Conservation (phyloP, 2,329 filamentous ascomycete genomes). For the Pseudogymnoascus sp. region DNA sequence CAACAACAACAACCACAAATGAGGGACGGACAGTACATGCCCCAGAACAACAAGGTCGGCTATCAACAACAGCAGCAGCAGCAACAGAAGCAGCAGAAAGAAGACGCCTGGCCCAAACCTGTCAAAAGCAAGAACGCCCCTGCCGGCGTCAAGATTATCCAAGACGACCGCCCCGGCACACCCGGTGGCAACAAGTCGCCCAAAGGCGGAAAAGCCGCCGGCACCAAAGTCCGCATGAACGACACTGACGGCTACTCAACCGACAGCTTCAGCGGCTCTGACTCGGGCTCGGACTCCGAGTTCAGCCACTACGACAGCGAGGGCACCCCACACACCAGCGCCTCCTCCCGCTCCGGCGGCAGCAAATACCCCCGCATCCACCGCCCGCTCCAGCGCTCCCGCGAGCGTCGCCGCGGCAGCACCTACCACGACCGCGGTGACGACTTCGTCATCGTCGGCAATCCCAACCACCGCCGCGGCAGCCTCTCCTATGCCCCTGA, state of each 20-base stretch:
- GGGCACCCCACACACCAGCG: slow-evolving; percentile 12
- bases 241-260: neutral
- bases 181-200: neutral
- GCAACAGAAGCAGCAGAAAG: slow-evolving; percentile 10
- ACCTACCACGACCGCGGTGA: slow-evolving; percentile 15
- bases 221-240: neutral
- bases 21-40: neutral
- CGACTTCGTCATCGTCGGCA: slow-evolving; percentile 9
- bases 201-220: neutral
- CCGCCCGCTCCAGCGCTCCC: slow-evolving; percentile 18
- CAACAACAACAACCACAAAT: slow-evolving; percentile 9
- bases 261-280: slow-evolving; percentile 11
- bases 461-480: neutral
- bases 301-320: slow-evolving; percentile 10
- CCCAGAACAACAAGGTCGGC: slow-evolving; percentile 10
- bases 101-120: neutral
- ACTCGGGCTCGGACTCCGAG: slow-evolving; percentile 8
- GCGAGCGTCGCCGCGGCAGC: slow-evolving; percentile 16
- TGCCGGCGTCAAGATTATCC: neutral
- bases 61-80: slow-evolving; percentile 10
- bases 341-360: slow-evolving; percentile 10
- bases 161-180: neutral
- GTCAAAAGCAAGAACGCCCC: neutral
- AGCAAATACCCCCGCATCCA: slow-evolving; percentile 13
- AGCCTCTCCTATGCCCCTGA: slow-evolving; percentile 16